These are phyloP conservation scores for Adiantum capillusveneris DNA, from an alignment of 75 land plant genomes.

Conservation along the genomic window DNA sequence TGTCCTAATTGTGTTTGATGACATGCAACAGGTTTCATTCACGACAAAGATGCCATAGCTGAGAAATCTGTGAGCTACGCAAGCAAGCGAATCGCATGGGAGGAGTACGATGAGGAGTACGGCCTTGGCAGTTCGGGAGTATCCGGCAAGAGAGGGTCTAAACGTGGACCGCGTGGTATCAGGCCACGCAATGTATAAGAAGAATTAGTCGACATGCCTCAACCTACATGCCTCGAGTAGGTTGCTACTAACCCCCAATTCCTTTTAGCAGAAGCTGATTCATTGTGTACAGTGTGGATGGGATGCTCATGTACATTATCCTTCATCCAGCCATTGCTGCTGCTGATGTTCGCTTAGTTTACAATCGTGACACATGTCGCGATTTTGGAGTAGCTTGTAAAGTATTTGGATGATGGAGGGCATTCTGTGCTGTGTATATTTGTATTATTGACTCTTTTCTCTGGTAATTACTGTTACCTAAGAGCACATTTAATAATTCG, in stretches of 20 bases:
- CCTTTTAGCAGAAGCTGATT: background rate
- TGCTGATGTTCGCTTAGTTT: too few species aligned
- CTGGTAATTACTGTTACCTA: too few species aligned
- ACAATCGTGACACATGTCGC: too few species aligned
- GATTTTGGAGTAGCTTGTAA: too few species aligned
- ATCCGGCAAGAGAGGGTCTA: constrained; percentile 28
- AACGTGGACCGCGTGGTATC: constrained; percentile 24
- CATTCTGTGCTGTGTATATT: too few species aligned
- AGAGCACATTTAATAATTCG: too few species aligned
- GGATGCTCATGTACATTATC: background rate
- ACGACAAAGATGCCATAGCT: constrained; percentile 24
- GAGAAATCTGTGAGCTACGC: too few species aligned
- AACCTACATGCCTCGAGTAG: background rate
- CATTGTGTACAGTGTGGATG: background rate
- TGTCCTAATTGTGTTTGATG: too few species aligned
- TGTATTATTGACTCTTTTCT: too few species aligned
- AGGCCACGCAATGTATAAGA: constrained; percentile 13
- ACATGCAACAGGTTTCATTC: constrained; percentile 24
- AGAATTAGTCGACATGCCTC: background rate
- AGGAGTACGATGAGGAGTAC: constrained; percentile 12
- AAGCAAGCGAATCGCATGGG: too few species aligned
- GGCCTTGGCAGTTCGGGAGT: constrained; percentile 13
- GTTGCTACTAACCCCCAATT: background rate
- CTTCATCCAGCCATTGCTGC: too few species aligned
- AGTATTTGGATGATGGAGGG: too few species aligned